phyloP scores from a whole-genome alignment of 345 rosid species.

The Alliaria petiolata region DNA sequence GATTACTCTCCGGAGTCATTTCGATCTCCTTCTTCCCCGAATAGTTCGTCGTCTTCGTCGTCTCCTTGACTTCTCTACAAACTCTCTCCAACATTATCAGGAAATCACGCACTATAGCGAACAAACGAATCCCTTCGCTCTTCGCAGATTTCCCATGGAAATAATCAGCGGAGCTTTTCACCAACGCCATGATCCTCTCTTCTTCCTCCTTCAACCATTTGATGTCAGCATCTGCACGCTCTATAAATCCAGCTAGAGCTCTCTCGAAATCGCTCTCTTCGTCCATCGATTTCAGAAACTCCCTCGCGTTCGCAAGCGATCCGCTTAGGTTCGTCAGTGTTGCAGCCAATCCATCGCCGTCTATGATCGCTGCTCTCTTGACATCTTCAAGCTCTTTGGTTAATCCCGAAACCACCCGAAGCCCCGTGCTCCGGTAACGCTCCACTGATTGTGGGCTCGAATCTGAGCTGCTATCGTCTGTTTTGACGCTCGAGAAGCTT shows the following conservation, averaged over 20 bases:
- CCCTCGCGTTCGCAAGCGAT: slow-evolving; percentile 44
- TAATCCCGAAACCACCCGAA: slow-evolving; percentile 69
- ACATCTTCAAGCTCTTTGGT: slow-evolving; percentile 69
- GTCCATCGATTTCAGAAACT: slow-evolving; percentile 43
- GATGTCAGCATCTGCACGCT: slow-evolving; percentile 50
- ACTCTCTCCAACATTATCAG: slow-evolving; percentile 68
- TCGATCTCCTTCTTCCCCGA: slow-evolving; percentile 35
- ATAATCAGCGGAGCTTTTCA: slow-evolving; percentile 74
- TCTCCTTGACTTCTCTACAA: slow-evolving; percentile 57
- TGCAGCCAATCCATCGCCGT: slow-evolving; percentile 48
- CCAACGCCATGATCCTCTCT: slow-evolving; percentile 57
- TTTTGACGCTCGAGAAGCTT: slow-evolving; percentile 50
- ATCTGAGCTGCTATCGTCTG: slow-evolving; percentile 45
- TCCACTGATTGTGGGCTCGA: slow-evolving; percentile 41
- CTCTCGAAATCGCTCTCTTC: slow-evolving; percentile 50
- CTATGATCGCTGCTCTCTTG: slow-evolving; percentile 69
- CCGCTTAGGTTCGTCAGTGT: slow-evolving; percentile 45
- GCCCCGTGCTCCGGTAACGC: slow-evolving; percentile 50
- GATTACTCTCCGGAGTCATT: slow-evolving; percentile 31
- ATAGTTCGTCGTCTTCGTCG: slow-evolving; percentile 23
- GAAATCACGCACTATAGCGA: slow-evolving; percentile 73
- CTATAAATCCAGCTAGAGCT: slow-evolving; percentile 48
- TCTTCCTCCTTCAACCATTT: slow-evolving; percentile 54
- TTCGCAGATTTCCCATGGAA: slow-evolving; percentile 72
- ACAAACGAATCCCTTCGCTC: slow-evolving; percentile 81